Conservation (phyloP, 176 grass and related monocot genomes). For the Oryza rufipogon region DNA sequence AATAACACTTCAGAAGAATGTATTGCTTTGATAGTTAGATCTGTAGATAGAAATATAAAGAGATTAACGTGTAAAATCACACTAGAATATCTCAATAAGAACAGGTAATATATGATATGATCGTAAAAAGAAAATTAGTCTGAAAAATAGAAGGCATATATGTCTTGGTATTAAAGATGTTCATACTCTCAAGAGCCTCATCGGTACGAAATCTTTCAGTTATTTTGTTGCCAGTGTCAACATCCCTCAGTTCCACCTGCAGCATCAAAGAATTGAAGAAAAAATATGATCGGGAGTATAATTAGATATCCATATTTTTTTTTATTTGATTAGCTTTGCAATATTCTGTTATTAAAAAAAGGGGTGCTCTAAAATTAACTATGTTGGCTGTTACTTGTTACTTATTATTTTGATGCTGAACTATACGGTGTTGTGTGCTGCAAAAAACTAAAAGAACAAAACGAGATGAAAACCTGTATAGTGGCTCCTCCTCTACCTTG, state of each 20-base stretch:
- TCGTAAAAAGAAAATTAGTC: background rate
- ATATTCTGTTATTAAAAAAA: conserved; percentile 28
- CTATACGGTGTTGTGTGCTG: background rate
- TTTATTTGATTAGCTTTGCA: background rate
- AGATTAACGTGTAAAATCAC: conserved; percentile 1
- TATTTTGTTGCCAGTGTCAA: conserved; percentile 93
- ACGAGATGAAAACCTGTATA: conserved; percentile 62
- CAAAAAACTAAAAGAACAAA: background rate
- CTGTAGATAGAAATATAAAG: conserved; percentile 14
- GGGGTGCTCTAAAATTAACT: background rate
- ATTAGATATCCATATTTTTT: background rate
- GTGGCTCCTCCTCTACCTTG: conserved; percentile 89
- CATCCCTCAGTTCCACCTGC: conserved; percentile 93
- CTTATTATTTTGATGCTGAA: background rate
- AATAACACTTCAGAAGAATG: conserved; percentile 11
- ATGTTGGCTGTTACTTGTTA: background rate
- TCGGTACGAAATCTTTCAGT: conserved; percentile 94
- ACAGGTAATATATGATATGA: conserved; percentile 3
- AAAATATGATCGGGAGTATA: conserved; percentile 4
- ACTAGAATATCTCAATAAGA: conserved; percentile 5
- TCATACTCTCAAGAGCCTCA: conserved; percentile 90
- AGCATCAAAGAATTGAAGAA: conserved; percentile 21
- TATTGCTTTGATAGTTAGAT: background rate
- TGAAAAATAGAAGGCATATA: background rate
- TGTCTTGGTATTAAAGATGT: background rate